phyloP scores from a whole-genome alignment of 306 rosid species.

The Boehmeria nivea region DNA sequence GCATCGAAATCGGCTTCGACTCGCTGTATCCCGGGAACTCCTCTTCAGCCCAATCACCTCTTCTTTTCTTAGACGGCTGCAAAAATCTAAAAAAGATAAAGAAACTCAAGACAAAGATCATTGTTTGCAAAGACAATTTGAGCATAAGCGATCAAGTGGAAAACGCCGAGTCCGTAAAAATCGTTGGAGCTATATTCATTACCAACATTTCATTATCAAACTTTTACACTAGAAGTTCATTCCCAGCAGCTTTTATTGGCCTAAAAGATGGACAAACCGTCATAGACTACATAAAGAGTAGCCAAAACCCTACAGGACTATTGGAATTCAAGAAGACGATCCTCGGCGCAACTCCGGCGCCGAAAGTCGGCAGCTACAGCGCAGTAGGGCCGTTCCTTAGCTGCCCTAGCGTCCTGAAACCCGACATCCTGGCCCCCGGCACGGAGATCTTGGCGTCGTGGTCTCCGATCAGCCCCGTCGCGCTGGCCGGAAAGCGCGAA shows the following conservation, averaged over 20 bases:
- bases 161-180: slow-evolving; percentile 4
- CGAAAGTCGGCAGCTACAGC: slow-evolving; percentile 13
- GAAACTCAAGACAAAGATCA: slow-evolving; percentile 11
- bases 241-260: slow-evolving; percentile 19
- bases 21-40: slow-evolving; percentile 14
- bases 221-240: background rate
- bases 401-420: slow-evolving; percentile 19
- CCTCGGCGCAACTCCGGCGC: slow-evolving; percentile 7
- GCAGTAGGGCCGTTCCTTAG: slow-evolving; percentile 18
- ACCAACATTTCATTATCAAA: background rate
- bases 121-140: slow-evolving; percentile 15
- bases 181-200: slow-evolving; percentile 14
- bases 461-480: slow-evolving; percentile 9
- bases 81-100: slow-evolving; percentile 5
- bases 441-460: slow-evolving; percentile 13
- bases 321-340: slow-evolving; percentile 13
- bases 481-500: background rate
- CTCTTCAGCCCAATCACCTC: background rate
- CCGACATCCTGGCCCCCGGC: slow-evolving; percentile 17
- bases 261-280: slow-evolving; percentile 14
- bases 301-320: slow-evolving; percentile 5
- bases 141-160: slow-evolving; percentile 5
- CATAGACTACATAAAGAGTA: background rate
- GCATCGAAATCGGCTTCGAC: slow-evolving; percentile 12
- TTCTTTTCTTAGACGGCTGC: slow-evolving; percentile 9